phyloP scores from a whole-genome alignment of 345 rosid species.

The Citrus unshiu region DNA sequence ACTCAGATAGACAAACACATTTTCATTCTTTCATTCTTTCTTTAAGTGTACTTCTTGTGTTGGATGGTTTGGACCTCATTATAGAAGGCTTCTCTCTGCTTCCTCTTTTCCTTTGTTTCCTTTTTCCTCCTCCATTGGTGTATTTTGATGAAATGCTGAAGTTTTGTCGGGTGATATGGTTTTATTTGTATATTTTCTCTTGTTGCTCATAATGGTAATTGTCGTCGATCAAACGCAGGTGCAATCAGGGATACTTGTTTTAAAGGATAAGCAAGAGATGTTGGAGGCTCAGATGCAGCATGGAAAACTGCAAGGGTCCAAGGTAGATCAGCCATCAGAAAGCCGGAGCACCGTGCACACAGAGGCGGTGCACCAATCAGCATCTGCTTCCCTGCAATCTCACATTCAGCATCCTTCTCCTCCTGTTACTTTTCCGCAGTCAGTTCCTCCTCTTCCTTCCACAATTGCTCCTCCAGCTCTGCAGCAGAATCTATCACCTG shows the following conservation, averaged over 20 bases:
- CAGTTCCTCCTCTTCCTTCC: slow-evolving; percentile 31
- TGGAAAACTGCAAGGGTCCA: slow-evolving; percentile 54
- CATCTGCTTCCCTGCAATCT: slow-evolving; percentile 49
- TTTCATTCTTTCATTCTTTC: background rate
- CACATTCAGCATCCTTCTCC: slow-evolving; percentile 39
- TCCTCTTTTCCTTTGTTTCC: background rate
- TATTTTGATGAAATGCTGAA: background rate
- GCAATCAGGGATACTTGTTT: slow-evolving; percentile 58
- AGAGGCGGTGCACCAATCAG: slow-evolving; percentile 43
- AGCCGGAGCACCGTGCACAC: slow-evolving; percentile 33
- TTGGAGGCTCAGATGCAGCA: slow-evolving; percentile 67
- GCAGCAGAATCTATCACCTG: slow-evolving; percentile 29
- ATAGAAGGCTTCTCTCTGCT: background rate
- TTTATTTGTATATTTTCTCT: background rate
- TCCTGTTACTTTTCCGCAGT: slow-evolving; percentile 31
- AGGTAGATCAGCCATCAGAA: slow-evolving; percentile 47
- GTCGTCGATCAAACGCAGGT: slow-evolving; percentile 44
- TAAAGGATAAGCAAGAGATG: slow-evolving; percentile 79
- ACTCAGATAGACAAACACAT: background rate
- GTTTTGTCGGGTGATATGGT: background rate
- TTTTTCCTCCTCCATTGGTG: background rate
- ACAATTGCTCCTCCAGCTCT: slow-evolving; percentile 28
- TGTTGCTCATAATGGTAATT: slow-evolving; percentile 1
- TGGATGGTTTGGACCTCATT: background rate
- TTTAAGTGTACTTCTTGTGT: background rate